Conservation (phyloP, 495 filamentous ascomycete species). For the Aspergillus olivimuriae region DNA sequence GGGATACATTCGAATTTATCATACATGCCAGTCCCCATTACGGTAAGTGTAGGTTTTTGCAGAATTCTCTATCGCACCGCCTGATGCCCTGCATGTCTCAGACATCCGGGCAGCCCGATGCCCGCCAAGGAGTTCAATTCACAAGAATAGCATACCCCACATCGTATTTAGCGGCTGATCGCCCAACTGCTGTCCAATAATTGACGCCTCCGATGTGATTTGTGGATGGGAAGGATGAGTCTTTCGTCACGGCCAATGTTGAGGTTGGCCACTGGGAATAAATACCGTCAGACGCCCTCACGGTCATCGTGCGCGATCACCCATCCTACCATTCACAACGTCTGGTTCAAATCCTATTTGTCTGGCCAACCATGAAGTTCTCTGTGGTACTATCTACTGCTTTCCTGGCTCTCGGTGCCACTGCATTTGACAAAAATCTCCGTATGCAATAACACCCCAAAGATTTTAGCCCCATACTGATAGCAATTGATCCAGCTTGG, state of each 20-base stretch:
- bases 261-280: no score
- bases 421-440: slow-evolving; percentile 30
- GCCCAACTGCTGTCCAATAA: background rate
- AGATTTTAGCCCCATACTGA: background rate
- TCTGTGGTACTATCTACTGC: slow-evolving; percentile 19
- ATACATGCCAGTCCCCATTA: no score
- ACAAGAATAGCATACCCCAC: background rate
- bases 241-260: background rate
- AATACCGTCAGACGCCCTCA: no score
- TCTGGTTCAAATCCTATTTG: background rate
- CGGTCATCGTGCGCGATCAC: no score
- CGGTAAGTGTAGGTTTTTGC: no score
- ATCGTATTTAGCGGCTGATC: background rate
- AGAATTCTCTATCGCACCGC: no score
- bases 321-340: no score
- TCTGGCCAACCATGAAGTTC: slow-evolving; percentile 27
- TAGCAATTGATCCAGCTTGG: slow-evolving; percentile 23
- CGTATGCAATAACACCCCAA: slow-evolving; percentile 17
- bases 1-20: no score
- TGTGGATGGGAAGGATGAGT: background rate
- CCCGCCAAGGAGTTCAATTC: background rate
- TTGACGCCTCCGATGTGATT: background rate
- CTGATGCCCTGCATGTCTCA: background rate
- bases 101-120: background rate
- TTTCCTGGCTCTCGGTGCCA: slow-evolving; percentile 24